phyloP scores from a whole-genome alignment of 345 rosid species.

The Arabidopsis thaliana region DNA sequence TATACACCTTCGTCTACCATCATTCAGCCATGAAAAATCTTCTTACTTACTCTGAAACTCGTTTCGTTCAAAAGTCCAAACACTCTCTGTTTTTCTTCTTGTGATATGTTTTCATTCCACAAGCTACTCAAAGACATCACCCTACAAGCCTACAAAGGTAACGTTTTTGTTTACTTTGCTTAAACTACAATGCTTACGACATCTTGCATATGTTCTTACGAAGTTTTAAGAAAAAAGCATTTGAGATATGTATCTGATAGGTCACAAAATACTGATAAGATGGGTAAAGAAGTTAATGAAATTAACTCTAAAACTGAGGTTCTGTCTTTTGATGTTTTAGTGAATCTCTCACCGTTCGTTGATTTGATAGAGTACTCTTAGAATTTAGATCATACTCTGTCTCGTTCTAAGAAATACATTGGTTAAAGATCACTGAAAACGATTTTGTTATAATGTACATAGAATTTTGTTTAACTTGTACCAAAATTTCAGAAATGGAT shows the following conservation, averaged over 20 bases:
- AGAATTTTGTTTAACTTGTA: background rate
- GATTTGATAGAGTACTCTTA: background rate
- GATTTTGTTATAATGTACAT: no score
- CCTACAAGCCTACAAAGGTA: constrained; percentile 9
- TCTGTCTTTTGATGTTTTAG: background rate
- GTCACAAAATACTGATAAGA: background rate
- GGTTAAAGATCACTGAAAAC: no score
- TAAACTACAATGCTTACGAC: background rate
- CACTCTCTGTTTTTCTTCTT: background rate
- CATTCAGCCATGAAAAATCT: background rate
- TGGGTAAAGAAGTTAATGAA: background rate
- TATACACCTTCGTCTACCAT: background rate
- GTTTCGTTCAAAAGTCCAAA: background rate
- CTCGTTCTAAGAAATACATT: no score
- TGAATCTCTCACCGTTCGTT: background rate
- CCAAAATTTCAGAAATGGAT: background rate
- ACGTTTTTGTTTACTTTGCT: background rate
- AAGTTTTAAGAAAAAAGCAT: background rate
- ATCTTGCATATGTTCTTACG: background rate
- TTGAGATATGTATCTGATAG: background rate
- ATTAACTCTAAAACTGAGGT: background rate
- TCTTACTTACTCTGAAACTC: background rate
- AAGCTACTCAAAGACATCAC: background rate
- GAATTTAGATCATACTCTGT: background rate
- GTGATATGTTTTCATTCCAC: background rate